These are phyloP conservation scores for Alopecurus myosuroides DNA, from an alignment of 176 grass and related monocot genomes.

Conservation along the genomic window DNA sequence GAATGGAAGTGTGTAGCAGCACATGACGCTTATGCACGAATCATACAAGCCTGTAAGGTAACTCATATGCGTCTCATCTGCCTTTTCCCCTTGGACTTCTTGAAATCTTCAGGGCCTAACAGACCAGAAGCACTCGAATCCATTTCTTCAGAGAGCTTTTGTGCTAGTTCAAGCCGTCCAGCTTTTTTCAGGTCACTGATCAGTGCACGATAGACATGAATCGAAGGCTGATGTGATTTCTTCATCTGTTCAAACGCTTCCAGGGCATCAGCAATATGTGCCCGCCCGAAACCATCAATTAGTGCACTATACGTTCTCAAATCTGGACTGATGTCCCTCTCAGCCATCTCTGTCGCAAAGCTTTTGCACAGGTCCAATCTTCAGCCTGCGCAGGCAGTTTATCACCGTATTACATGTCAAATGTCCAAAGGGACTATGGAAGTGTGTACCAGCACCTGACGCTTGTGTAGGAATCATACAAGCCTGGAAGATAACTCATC, in stretches of 20 bases:
- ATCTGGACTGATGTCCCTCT: constrained; percentile 59
- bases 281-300: constrained; percentile 63
- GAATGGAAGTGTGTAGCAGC: neutral
- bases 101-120: constrained; percentile 64
- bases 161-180: constrained; percentile 53
- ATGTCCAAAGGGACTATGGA: constrained; percentile 37
- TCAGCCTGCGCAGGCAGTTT: constrained; percentile 59
- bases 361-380: constrained; percentile 57
- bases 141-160: constrained; percentile 69
- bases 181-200: constrained; percentile 60
- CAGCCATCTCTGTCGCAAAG: constrained; percentile 57
- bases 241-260: constrained; percentile 73
- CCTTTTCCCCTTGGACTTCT: constrained; percentile 27
- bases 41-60: neutral
- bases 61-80: neutral
- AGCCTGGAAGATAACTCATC: neutral
- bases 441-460: neutral
- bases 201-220: constrained; percentile 79
- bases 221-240: constrained; percentile 42
- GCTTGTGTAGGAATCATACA: neutral
- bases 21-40: neutral
- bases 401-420: constrained; percentile 88
- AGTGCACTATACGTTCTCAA: constrained; percentile 75
- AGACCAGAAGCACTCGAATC: constrained; percentile 45
- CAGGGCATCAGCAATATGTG: constrained; percentile 52